Base-by-base conservation (phyloP, 192 early-diverging fungal species). In the Backusella tuberculispora region DNA sequence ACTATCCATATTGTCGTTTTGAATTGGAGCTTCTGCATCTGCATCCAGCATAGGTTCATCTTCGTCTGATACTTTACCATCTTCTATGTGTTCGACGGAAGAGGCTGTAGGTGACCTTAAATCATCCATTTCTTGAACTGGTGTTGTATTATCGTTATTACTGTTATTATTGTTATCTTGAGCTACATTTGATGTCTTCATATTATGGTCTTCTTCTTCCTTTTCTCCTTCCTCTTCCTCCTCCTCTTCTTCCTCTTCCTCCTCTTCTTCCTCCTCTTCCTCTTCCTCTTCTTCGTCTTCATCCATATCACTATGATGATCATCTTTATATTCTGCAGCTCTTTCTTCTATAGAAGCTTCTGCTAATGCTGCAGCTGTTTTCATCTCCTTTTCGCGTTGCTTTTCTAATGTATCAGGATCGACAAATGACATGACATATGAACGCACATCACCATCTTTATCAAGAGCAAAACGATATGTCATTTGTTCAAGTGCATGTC, bases 381-480 rank as follows among this genome's bases (percentile, higher is more conserved):
- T 66, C 63, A 74, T 74, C 44, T 74, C 63, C 9, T 45, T 37
- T 24, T 38, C 43, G 29, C 60, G 21, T n/a, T 56, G 70, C n/a
- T 74, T 64, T 26, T 78, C 48, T 13, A 78, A 34, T 24, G 43
- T 67, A 21, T 45, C 53, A 17, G 50, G 50, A 47, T 78, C 72
- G 17, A 78, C 72, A 56, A 78, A 68, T 24, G 73, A 66, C 46
- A 73, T 47, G 21, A 72, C 66, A 69, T 69, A 78, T 14, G 72
- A 78, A 8, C 76, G 76, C 38, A 78, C 76, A 69, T 78, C 76
- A 26, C 65, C n/a, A 66, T 78, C 76, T 10, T 63, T 63, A 63
- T 78, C 76, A 37, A 78, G 71, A 1, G 76, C 76, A 47, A 78
- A 73, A 6, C 56, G 71, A 26, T 73, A 78, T 34, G 72, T 41